Base-by-base conservation (phyloP, 2,329 filamentous ascomycete genomes). In the Paraphoma sp. region DNA sequence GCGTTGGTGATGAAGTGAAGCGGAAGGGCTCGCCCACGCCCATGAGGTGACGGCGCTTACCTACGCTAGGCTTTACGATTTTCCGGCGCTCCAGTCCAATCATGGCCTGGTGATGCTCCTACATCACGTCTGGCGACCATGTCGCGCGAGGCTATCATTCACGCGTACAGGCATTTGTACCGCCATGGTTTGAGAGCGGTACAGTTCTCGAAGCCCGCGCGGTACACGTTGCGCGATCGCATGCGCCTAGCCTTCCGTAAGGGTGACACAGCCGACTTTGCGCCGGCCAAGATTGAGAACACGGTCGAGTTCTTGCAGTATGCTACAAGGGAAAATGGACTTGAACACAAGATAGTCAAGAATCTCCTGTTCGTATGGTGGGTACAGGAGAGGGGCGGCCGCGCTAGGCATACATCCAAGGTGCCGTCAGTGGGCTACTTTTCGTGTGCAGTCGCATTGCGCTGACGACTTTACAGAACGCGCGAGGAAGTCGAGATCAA, bases 271-370 rank as follows among this genome's bases (percentile, higher is more conserved):
- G 46, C 56, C 12, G 62, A 73, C 42, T 78, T 75, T 56, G 64
- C 75, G 53, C 61, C 76, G 6, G 76, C 80, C 45, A 82, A 81
- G 48, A 81, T 91, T 49, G 78, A 83, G 59, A 86, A 87, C 57
- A 95, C 91, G 0, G 68, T 91, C 4, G 86, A 86, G 72, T 94
- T 95, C 69, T 77, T 94, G 1, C 77, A 86, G 31, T 84, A 86
- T 41, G 91, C 91, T 4, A 83, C 85, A 1, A 80, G 77, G 59
- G 82, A 86, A 65, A 84, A 77, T 53, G 91, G 90, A 0, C 64
- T 92, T 31, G 91, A 94, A 80, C 89, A 93, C 72, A 83, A 78
- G 53, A 84, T 95, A 8, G 70, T 94, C 53, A 90, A 87, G 76
- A 93, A 89, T 62, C 72, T 94, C 46, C 67, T 91, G 16, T 70